phyloP scores from a whole-genome alignment of 129 eudicot species.

The Ambrosia artemisiifolia region DNA sequence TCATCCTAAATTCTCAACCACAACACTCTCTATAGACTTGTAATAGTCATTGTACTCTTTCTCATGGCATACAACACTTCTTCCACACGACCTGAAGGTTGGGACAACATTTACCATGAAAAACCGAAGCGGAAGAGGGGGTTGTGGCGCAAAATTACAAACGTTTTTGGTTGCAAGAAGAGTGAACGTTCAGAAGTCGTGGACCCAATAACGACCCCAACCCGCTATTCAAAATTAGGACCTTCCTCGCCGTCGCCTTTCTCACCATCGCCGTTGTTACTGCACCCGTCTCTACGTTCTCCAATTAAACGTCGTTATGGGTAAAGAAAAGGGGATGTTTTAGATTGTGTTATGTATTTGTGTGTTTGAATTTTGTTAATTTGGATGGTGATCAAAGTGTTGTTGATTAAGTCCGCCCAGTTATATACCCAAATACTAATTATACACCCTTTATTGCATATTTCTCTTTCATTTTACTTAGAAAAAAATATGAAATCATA shows the following conservation, averaged over 20 bases:
- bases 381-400: slow-evolving; percentile 2
- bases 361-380: not conserved
- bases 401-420: not conserved
- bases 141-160: slow-evolving; percentile 33
- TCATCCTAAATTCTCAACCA: slow-evolving; percentile 22
- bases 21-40: slow-evolving; percentile 7
- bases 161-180: slow-evolving; percentile 35
- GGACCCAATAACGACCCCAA: slow-evolving; percentile 28
- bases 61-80: slow-evolving; percentile 26
- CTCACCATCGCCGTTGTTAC: slow-evolving; percentile 31
- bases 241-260: slow-evolving; percentile 19
- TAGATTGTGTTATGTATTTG: slow-evolving; percentile 13
- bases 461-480: too few relatives aligned
- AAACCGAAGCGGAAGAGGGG: slow-evolving; percentile 23
- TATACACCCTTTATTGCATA: too few relatives aligned
- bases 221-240: slow-evolving; percentile 27
- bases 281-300: slow-evolving; percentile 37
- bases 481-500: too few relatives aligned
- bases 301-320: slow-evolving; percentile 34
- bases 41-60: slow-evolving; percentile 2
- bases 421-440: too few relatives aligned
- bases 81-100: slow-evolving; percentile 19
- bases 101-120: not conserved
- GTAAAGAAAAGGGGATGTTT: slow-evolving; percentile 2
- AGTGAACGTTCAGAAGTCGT: slow-evolving; percentile 24